A percentile compares a stretch with the other conserved stretches of the same genome.
These are phyloP conservation scores for Venustampulla echinocandica DNA, from an alignment of 495 filamentous ascomycete species.

Conservation along the genomic window DNA sequence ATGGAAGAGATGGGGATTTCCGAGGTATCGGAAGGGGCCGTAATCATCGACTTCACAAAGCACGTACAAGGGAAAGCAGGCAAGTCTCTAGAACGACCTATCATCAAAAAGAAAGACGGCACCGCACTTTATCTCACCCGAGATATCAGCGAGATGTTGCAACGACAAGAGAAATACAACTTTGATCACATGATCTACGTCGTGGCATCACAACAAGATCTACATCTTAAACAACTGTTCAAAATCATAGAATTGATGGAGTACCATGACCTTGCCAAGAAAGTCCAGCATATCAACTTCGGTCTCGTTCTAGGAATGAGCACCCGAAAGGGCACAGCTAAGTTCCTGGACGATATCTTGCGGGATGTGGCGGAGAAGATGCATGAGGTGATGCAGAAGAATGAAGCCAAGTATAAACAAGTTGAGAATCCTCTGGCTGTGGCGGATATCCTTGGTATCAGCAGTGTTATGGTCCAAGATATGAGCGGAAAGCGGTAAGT, in stretches of 20 bases:
- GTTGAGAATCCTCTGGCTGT: conserved; percentile 46
- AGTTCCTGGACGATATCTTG: conserved; percentile 54
- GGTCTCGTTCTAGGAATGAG: conserved; percentile 55
- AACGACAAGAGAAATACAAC: conserved; percentile 50
- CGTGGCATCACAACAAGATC: conserved; percentile 50
- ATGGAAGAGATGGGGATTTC: conserved; percentile 67
- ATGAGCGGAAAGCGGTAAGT: conserved; percentile 54
- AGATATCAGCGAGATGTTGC: conserved; percentile 54
- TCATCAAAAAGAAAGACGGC: conserved; percentile 53
- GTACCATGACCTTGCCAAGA: conserved; percentile 47
- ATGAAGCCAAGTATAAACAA: conserved; percentile 50
- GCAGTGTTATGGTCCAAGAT: conserved; percentile 57
- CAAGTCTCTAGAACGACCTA: conserved; percentile 47
- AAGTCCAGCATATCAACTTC: conserved; percentile 55
- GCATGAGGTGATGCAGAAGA: conserved; percentile 58
- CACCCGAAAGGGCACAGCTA: conserved; percentile 49
- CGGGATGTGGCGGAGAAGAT: conserved; percentile 53
- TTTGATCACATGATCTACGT: conserved; percentile 66
- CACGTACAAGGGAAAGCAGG: conserved; percentile 51
- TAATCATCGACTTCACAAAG: conserved; percentile 81
- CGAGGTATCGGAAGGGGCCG: conserved; percentile 77
- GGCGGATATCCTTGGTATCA: conserved; percentile 52
- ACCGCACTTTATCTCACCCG: conserved; percentile 58
- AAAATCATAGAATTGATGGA: conserved; percentile 55
- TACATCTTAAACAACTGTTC: conserved; percentile 55